These are phyloP conservation scores for Gnetum montanum DNA, from an alignment of 75 land plant genomes.

Conservation along the genomic window DNA sequence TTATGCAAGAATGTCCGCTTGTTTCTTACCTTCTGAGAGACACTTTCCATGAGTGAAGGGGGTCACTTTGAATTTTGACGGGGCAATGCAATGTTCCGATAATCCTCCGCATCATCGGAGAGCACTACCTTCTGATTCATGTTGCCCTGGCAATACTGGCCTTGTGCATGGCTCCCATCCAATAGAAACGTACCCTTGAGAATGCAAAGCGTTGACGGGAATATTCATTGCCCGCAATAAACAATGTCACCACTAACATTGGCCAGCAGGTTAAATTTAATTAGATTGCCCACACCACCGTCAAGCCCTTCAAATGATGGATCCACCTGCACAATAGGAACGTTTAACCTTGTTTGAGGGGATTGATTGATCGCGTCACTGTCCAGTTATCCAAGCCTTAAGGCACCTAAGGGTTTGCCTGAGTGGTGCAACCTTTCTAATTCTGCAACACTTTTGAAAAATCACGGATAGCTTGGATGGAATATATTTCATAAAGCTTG, in stretches of 20 bases:
- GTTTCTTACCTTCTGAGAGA: no score
- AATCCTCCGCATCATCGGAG: no score
- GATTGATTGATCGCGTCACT: conserved; percentile 93
- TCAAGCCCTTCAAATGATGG: conserved; percentile 85
- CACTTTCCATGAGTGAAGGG: no score
- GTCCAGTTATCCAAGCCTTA: conserved; percentile 93
- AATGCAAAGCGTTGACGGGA: conserved; percentile 76
- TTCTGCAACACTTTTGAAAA: conserved; percentile 92
- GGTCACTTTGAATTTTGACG: no score
- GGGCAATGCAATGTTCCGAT: no score
- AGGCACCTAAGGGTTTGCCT: conserved; percentile 68
- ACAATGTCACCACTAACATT: conserved; percentile 64
- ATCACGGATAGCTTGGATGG: no score
- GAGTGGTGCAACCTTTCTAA: conserved; percentile 80
- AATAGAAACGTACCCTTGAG: conserved; percentile 76
- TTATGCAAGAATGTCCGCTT: no score
- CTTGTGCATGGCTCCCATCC: conserved; percentile 98
- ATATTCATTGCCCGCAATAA: conserved; percentile 75
- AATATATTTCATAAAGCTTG: no score
- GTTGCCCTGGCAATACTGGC: conserved; percentile 82
- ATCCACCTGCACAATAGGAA: conserved; percentile 82
- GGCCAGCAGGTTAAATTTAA: conserved; percentile 90
- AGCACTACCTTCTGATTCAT: conserved; percentile 95
- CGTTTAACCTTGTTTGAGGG: conserved; percentile 74
- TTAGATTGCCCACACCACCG: conserved; percentile 78